Evolutionary conservation across 352 stramenopile species (phyloP).

Genomic region (Phytopythium oedochilum): DNA sequence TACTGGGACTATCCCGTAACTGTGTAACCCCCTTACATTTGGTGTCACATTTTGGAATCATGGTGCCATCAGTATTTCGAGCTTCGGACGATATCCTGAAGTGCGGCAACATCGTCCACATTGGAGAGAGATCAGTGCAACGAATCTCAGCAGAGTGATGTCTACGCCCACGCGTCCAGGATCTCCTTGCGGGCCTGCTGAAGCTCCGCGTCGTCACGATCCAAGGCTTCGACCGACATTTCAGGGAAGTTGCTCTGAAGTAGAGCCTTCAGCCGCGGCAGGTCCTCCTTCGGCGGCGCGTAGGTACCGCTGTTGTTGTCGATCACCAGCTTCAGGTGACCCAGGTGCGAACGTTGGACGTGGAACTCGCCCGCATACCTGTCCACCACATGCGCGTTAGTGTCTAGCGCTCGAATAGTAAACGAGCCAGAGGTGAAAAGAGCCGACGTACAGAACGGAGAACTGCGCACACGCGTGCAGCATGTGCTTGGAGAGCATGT

Average conservation of each 20-base stretch:
- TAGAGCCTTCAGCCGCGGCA: constrained; percentile 19
- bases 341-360: constrained; percentile 13
- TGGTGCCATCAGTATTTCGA: too few species aligned
- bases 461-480: constrained; percentile 21
- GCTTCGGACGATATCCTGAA: too few species aligned
- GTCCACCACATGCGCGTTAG: background rate
- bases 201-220: constrained; percentile 17
- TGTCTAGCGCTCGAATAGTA: background rate
- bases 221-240: constrained; percentile 17
- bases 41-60: too few species aligned
- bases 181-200: constrained; percentile 22
- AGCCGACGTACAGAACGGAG: constrained; percentile 9
- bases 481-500: constrained; percentile 38
- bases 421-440: background rate
- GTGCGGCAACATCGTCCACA: too few species aligned
- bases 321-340: constrained; percentile 20
- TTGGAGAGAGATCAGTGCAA: too few species aligned
- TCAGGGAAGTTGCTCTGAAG: constrained; percentile 25
- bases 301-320: constrained; percentile 39
- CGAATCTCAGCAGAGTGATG: too few species aligned
- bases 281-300: constrained; percentile 16
- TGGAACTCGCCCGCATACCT: constrained; percentile 29
- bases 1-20: too few species aligned
- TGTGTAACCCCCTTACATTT: too few species aligned
- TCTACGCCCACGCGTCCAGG: constrained; percentile 24